phyloP scores from a whole-genome alignment of 371 early-diverging fungal species.

The Chytridium lagenaria region DNA sequence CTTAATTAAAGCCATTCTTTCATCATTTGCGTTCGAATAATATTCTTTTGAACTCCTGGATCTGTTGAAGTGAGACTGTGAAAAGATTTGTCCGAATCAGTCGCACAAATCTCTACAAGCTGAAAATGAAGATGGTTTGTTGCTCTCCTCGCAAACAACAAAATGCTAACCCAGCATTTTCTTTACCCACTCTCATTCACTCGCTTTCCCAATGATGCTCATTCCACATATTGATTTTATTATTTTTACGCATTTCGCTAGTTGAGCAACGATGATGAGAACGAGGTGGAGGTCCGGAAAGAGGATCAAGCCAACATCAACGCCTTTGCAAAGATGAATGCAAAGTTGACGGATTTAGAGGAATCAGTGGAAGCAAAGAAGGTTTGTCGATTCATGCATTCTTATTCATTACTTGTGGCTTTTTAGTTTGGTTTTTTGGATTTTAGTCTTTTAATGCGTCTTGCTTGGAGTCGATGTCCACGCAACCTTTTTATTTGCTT shows the following conservation, averaged over 20 bases:
- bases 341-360: conserved; percentile 78
- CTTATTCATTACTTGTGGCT: neutral
- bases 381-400: conserved; percentile 57
- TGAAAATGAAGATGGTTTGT: neutral
- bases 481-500: no score
- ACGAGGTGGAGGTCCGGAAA: conserved; percentile 90
- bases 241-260: no score
- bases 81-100: no score
- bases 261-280: conserved; percentile 61
- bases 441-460: neutral
- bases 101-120: no score
- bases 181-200: no score
- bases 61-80: no score
- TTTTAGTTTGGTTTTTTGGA: neutral
- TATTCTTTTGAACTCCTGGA: no score
- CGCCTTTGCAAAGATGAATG: conserved; percentile 85
- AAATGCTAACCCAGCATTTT: neutral
- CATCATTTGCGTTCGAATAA: no score
- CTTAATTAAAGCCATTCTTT: no score
- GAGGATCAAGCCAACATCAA: conserved; percentile 95
- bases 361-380: conserved; percentile 79
- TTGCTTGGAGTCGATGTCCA: neutral
- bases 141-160: neutral
- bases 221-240: no score
- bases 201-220: no score